Conservation (phyloP, 2,329 filamentous ascomycete species). For the Aspergillus sp. region DNA sequence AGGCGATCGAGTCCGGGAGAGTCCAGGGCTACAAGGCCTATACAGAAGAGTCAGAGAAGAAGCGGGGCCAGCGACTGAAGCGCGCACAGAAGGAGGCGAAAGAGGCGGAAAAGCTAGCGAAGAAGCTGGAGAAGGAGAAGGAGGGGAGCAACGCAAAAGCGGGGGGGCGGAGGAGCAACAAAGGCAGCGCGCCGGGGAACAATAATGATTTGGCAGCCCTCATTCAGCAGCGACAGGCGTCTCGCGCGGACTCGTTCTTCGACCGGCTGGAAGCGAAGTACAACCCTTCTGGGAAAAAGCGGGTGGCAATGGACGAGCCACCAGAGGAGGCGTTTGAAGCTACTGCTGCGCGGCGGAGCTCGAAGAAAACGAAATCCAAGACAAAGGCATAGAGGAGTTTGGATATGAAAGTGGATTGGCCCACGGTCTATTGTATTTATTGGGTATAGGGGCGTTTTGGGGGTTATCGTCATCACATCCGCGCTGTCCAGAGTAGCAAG, state of each 20-base stretch:
- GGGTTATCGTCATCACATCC: background rate
- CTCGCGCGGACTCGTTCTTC: slow-evolving; percentile 63
- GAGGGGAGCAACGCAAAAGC: slow-evolving; percentile 27
- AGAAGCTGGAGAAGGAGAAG: slow-evolving; percentile 72
- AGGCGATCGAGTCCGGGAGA: slow-evolving; percentile 70
- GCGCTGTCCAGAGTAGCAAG: background rate
- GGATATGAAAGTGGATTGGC: background rate
- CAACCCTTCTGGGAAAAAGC: slow-evolving; percentile 43
- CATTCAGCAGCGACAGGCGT: slow-evolving; percentile 70
- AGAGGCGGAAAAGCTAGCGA: slow-evolving; percentile 73
- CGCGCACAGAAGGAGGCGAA: slow-evolving; percentile 65
- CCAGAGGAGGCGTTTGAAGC: slow-evolving; percentile 62
- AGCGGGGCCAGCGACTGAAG: slow-evolving; percentile 59
- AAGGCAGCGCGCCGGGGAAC: slow-evolving; percentile 32
- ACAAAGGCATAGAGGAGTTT: slow-evolving; percentile 10
- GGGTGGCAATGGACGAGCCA: slow-evolving; percentile 52
- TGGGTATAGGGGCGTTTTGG: background rate
- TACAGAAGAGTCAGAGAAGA: slow-evolving; percentile 68
- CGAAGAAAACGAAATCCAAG: slow-evolving; percentile 36
- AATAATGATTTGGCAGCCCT: slow-evolving; percentile 63
- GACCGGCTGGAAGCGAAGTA: slow-evolving; percentile 79
- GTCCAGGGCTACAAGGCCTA: slow-evolving; percentile 69
- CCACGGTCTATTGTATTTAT: background rate
- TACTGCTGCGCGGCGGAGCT: slow-evolving; percentile 38
- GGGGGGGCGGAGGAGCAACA: slow-evolving; percentile 18